Conservation (phyloP, 2,329 filamentous ascomycete species). For the Zelopaecilomyces penicillatus region DNA sequence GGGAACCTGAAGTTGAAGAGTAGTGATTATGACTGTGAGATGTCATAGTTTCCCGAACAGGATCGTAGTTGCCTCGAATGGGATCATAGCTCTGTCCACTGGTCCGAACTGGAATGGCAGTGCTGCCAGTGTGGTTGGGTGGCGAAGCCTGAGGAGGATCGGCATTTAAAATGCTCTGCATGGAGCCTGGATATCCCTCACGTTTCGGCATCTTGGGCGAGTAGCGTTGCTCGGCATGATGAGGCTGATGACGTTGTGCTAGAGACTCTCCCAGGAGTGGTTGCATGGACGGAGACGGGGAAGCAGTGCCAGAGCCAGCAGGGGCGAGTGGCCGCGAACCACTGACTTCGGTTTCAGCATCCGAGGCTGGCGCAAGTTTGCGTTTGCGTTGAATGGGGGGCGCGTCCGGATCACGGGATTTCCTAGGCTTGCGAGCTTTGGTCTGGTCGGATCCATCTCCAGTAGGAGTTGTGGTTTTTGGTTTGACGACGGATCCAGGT, state of each 20-base stretch:
- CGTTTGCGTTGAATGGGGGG: conserved; percentile 47
- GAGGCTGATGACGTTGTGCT: conserved; percentile 17
- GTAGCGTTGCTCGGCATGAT: conserved; percentile 23
- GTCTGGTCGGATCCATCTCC: conserved; percentile 30
- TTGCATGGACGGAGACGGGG: conserved; percentile 17
- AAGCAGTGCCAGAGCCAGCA: conserved; percentile 19
- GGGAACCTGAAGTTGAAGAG: conserved; percentile 38
- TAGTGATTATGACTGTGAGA: conserved; percentile 42
- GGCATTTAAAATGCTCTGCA: conserved; percentile 49
- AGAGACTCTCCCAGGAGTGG: conserved; percentile 7
- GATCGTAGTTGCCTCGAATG: conserved; percentile 68
- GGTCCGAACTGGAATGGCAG: conserved; percentile 43
- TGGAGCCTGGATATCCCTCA: conserved; percentile 42
- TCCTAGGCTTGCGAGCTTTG: conserved; percentile 46
- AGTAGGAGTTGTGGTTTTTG: conserved; percentile 26
- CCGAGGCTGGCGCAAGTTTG: conserved; percentile 36
- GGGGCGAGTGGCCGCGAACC: conserved; percentile 21
- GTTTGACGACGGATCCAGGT: conserved; percentile 47
- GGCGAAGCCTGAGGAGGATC: conserved; percentile 36
- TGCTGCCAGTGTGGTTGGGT: conserved; percentile 35
- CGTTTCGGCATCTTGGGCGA: conserved; percentile 43
- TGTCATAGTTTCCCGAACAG: conserved; percentile 53
- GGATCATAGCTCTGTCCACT: conserved; percentile 85
- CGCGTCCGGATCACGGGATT: conserved; percentile 52
- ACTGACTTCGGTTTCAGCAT: conserved; percentile 27